Conservation (phyloP, 257 asterid species). For the Penstemon eatonii region DNA sequence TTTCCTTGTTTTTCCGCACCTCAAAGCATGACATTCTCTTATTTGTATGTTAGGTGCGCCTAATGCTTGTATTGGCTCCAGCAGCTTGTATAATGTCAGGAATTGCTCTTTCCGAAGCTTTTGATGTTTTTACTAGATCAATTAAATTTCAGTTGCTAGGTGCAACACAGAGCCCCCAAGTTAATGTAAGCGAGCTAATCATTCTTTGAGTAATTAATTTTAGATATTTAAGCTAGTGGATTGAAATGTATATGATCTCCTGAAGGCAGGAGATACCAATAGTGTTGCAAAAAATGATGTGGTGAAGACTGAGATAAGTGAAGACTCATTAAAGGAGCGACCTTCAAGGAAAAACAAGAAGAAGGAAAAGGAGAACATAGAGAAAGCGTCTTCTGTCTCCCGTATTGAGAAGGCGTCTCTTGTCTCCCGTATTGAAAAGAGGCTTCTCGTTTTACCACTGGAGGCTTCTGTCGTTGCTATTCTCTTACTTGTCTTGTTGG, state of each 20-base stretch:
- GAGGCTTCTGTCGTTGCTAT: conserved; percentile 78
- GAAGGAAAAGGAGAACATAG: conserved; percentile 61
- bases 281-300: conserved; percentile 46
- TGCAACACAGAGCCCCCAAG: conserved; percentile 34
- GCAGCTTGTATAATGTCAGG: conserved; percentile 99
- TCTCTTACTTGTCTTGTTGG: conserved; percentile 76
- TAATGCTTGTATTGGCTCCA: conserved; percentile 99
- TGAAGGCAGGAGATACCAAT: conserved; percentile 72
- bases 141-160: conserved; percentile 64
- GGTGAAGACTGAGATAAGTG: conserved; percentile 64
- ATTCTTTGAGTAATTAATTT: conserved; percentile 15
- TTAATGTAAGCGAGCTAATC: conserved; percentile 50
- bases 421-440: conserved; percentile 47
- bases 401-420: conserved; percentile 41
- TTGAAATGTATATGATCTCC: conserved; percentile 35
- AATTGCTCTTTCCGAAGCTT: conserved; percentile 95
- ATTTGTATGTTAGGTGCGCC: conserved; percentile 70
- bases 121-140: conserved; percentile 82
- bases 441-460: conserved; percentile 68
- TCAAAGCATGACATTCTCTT: conserved; percentile 21
- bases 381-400: conserved; percentile 44
- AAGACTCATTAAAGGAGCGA: conserved; percentile 66
- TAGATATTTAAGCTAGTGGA: conserved; percentile 16
- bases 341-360: conserved; percentile 72
- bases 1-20: conserved; percentile 17